phyloP scores from a whole-genome alignment of 75 land plant genomes.

The Sequoia sempervirens region DNA sequence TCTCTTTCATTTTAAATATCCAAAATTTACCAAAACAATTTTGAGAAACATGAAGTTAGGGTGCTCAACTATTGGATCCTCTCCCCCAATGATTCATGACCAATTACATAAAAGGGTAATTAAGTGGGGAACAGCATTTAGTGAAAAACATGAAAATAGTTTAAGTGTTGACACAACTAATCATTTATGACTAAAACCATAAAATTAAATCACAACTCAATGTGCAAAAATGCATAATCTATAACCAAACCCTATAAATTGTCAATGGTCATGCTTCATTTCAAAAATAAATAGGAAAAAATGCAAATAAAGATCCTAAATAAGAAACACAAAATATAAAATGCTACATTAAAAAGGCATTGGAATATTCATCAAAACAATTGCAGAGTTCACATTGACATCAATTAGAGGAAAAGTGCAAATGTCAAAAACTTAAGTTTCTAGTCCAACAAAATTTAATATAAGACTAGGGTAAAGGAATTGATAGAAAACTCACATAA shows the following conservation, averaged over 20 bases:
- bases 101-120: background rate
- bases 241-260: background rate
- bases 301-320: background rate
- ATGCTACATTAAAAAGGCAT: background rate
- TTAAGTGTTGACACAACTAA: background rate
- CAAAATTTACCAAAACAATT: no score
- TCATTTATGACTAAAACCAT: background rate
- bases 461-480: background rate
- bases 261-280: no score
- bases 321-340: background rate
- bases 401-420: background rate
- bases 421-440: background rate
- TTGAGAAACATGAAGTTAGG: no score
- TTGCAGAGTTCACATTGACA: background rate
- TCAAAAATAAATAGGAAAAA: background rate
- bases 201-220: background rate
- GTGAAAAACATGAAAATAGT: background rate
- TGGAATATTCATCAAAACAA: background rate
- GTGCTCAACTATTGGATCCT: no score
- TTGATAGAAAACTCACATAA: conserved; percentile 59
- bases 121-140: background rate
- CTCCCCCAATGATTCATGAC: background rate
- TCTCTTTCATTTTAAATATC: no score
- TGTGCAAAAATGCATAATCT: background rate
- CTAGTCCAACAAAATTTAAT: background rate